Evolutionary conservation across 108 stramenopile genomes (phyloP), one percentile per base, ranked within the genome.

Genomic region (Nitzschia sp.): DNA sequence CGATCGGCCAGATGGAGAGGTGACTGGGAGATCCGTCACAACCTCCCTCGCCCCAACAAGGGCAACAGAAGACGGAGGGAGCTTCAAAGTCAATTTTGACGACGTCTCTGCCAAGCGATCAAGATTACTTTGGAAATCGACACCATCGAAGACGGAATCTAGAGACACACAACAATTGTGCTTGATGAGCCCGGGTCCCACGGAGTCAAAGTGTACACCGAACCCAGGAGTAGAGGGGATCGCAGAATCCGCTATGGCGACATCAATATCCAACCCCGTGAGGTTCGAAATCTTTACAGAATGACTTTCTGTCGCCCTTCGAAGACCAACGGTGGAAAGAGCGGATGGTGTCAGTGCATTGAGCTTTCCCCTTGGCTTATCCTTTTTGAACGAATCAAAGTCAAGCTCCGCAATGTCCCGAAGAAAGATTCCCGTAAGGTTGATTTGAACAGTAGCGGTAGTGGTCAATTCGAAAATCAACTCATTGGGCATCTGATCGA

Each of bases 401-500:
- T 75, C 68, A 6, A 89, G 44, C 15, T 85, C 79, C 1, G 85
- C 66, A 23, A 90, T 62, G 48, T 86, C 89, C 17, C 75, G 64
- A 4, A 90, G 67, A 53, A 90, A 66, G 11, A 70, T 61, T 16
- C 78, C 85, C 50, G 89, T 85, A 4, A 85, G 33, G 55, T 90
- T 90, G 3, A 84, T 36, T 58, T 83, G 74, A 8, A 90, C 68
- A 32, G 53, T 26, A 19, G 63, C 54, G 0, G 69, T 19, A 23
- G 58, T 46, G 4, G 74, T 58, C 11, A 74, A 21, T 50, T 71
- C 71, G 27, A 81, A 56, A 50, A 67, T 67, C 66, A 84, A 41
- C 44, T 86, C 87, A 45, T 85, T 85, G 15, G 90, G 90, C 84
- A 91, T 85, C 63, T 81, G 82, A 36, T 88, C 85, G 0, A 91